These are phyloP conservation scores for Amphirosellinia nigrospora DNA, from an alignment of 495 filamentous ascomycete species.

Conservation along the genomic window DNA sequence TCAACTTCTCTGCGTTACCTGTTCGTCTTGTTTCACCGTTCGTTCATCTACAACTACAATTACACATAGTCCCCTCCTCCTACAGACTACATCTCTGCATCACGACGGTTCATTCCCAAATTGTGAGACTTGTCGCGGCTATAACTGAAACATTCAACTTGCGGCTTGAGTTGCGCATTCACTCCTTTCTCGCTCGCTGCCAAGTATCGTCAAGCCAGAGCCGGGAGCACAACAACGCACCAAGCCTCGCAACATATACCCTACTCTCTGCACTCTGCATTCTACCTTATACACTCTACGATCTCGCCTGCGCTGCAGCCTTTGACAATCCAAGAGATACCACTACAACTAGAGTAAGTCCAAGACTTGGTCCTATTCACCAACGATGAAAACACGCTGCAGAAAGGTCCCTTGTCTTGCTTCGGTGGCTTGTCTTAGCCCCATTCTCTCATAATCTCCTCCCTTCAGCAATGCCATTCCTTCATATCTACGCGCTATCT, in stretches of 20 bases:
- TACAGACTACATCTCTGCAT: slow-evolving; percentile 9
- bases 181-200: slow-evolving; percentile 8
- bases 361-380: not conserved
- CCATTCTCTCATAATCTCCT: slow-evolving; percentile 27
- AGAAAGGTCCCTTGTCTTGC: slow-evolving; percentile 23
- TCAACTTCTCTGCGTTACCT: not conserved
- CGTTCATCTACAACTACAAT: too few relatives aligned
- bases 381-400: not conserved
- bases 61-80: not conserved
- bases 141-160: not conserved
- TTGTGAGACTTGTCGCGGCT: slow-evolving; percentile 23
- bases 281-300: too few relatives aligned
- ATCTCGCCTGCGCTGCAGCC: not conserved
- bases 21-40: slow-evolving; percentile 1
- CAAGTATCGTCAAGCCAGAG: slow-evolving; percentile 2
- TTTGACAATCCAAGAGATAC: not conserved
- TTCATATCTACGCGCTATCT: slow-evolving; percentile 24
- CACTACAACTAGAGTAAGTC: not conserved
- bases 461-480: slow-evolving; percentile 37
- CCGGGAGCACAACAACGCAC: not conserved
- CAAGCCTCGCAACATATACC: slow-evolving; percentile 9
- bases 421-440: slow-evolving; percentile 11
- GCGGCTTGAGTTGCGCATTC: slow-evolving; percentile 14
- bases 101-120: not conserved
- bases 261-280: too few relatives aligned